Evolutionary conservation across 176 grass and related monocot species (phyloP), one percentile per base, ranked within the genome.

Genomic region (Neostapfia colusana): DNA sequence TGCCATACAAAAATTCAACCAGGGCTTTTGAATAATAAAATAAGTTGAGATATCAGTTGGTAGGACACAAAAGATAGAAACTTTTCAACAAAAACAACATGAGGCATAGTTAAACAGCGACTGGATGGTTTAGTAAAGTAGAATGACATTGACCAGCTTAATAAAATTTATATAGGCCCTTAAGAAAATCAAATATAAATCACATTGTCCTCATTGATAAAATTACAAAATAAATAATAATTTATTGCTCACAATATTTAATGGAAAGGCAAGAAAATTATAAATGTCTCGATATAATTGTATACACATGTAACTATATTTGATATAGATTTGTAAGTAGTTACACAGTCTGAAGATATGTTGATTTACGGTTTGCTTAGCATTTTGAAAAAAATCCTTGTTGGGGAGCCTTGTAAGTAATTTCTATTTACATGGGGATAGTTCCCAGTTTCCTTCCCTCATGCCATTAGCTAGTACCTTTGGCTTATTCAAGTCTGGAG

Each of bases 101-200:
- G 70, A 75, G 37, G 55, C 39, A 59, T 20, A 18, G n/a, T 55
- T 51, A 49, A 10, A 69, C 50, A 76, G 51, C 68, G 46, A 50
- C 26, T 63, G 9, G 78, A 72, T 71, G 42, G 48, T 49, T 56
- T 46, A 59, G 58, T n/a, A 51, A 3, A 67, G 16, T 8, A 21
- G 81, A 83, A 75, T 76, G 63, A 76, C 38, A 75, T 21, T 4
- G 13, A 67, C 35, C 62, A 38, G 57, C 20, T 59, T 59, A 68
- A 28, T 42, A 16, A 16, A 72, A 70, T 20, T 9, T 36, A 16
- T 28, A 36, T 18, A 0, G 7, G 7, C 5, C 14, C 23, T 10
- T 4, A 48, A 45, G 13, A 44, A 26, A 43, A 44, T 20, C 18
- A 56, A 56, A 14, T 43, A 27, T 15, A 27, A 27, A 6, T 44